Evolutionary conservation across 2,329 filamentous ascomycete genomes (phyloP).

Genomic region (Xylaria sp.): DNA sequence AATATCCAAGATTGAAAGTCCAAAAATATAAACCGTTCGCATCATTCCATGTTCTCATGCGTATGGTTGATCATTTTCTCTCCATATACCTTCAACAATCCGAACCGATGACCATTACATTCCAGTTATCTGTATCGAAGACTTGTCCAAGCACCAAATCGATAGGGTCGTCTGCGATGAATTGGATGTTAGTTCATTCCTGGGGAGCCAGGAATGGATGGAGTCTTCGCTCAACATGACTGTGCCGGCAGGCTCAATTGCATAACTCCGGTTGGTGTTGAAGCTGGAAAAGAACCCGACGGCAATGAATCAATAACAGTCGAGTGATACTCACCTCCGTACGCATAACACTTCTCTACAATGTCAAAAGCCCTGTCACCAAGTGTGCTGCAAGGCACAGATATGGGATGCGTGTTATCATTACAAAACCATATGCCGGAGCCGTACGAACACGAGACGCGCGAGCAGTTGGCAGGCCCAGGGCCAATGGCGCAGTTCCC

Average conservation of each 20-base stretch:
- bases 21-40: too few species aligned
- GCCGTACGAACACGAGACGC: slow-evolving; percentile 17
- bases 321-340: slow-evolving; percentile 7
- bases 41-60: background rate
- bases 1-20: too few species aligned
- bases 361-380: slow-evolving; percentile 17
- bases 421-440: slow-evolving; percentile 23
- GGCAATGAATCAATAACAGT: background rate
- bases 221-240: background rate
- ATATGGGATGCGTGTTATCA: slow-evolving; percentile 12
- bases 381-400: slow-evolving; percentile 16
- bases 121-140: slow-evolving; percentile 16
- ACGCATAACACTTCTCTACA: slow-evolving; percentile 15
- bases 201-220: background rate
- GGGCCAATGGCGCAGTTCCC: slow-evolving; percentile 17
- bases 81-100: slow-evolving; percentile 7
- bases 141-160: slow-evolving; percentile 16
- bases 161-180: slow-evolving; percentile 9
- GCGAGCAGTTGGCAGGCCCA: slow-evolving; percentile 16
- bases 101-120: slow-evolving; percentile 15
- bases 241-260: background rate
- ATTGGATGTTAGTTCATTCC: background rate
- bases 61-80: background rate
- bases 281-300: background rate
- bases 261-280: background rate